Base-by-base conservation (phyloP, 2,329 filamentous ascomycete genomes). In the Chaetomiaceae sp. region DNA sequence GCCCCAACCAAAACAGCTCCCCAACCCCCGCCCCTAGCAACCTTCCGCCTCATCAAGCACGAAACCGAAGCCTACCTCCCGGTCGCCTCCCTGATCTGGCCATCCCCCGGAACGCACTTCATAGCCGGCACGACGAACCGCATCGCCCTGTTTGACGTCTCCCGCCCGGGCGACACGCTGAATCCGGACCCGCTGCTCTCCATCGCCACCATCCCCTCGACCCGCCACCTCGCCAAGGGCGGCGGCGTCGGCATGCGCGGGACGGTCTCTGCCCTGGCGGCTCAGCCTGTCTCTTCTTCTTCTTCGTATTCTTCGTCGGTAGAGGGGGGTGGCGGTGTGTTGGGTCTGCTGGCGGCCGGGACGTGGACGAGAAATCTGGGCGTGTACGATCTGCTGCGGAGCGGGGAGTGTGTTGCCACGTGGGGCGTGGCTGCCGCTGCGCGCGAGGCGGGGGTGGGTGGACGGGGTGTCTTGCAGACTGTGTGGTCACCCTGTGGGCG, bases 231-330 rank as follows among this genome's bases (percentile, higher is more conserved):
- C 21, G 71, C 77, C 52, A 84, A 84, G 65, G 80, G 81, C 29
- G 75, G 77, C 52, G 80, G 81, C 33, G 75, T 85, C 7, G 82
- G 82, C 40, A 84, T 86, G 77, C 80, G 81, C 52, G 82, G 83
- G 5, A 78, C 75, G 21, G 75, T 85, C 0, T 79, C 82, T 1
- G 73, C 81, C 0, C 69, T 86, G 0, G 70, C 75, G n/a, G 66
- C 73, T 2, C 78, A 78, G 49, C 71, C 65, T 0, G 66, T 29
- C 10, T 68, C 33, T n/a, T n/a, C n/a, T n/a, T n/a, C n/a, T n/a
- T n/a, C n/a, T n/a, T n/a, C n/a, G n/a, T n/a, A n/a, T n/a, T n/a
- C n/a, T n/a, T n/a, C n/a, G 63, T 63, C 18, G 62, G 65, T 23
- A 65, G 63, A 2, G 36, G 32, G 29, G 14, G 32, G 16, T 7